Base-by-base conservation (phyloP, 805 yeast genomes). In the Metschnikowia koreensis region DNA sequence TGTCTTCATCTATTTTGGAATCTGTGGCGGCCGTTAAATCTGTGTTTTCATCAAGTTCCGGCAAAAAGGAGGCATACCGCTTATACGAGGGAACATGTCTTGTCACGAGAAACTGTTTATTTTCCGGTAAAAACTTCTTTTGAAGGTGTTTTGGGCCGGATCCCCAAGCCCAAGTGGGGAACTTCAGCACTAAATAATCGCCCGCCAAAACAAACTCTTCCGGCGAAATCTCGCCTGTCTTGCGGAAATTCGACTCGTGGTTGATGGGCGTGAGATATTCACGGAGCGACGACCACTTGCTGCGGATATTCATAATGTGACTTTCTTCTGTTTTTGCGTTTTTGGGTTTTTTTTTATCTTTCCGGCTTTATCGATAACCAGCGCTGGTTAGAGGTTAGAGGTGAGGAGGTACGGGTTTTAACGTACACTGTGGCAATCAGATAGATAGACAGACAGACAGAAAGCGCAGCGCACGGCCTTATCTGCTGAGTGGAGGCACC, bases 101-200 rank as follows among this genome's bases (percentile, higher is more conserved):
- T 0, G 97, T 91, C 3, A 94, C 88, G 40, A 94, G 71, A 59
- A 80, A 89, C 70, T 94, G 99, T 69, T 90, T 94, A 59, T 89
- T 92, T 1, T 73, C 71, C 0, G 99, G 99, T 53, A 94, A 70
- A 60, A 90, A 94, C 55, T 82, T 86, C 56, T 84, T 81, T 44
- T 62, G 69, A 47, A 71, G 61, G 42, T 52, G 60, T 47, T 66
- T 63, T 33, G 77, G 71, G 48, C 71, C 63, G 7, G 66, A 41
- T 27, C 69, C 64, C 99, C 99, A 94, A 55, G 84, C 83, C 99
- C 99, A 94, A 0, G 98, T 94, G 2, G 99, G 98, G 66, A 94
- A 94, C 75, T 87, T 89, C 68, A 83, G 85, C 33, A 86, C 92
- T 52, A 94, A 73, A 68, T 90, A 94, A 67, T 94, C 97, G 22